phyloP scores from a whole-genome alignment of 225 moss, liverwort and hornwort species.

The Asterella californica region DNA sequence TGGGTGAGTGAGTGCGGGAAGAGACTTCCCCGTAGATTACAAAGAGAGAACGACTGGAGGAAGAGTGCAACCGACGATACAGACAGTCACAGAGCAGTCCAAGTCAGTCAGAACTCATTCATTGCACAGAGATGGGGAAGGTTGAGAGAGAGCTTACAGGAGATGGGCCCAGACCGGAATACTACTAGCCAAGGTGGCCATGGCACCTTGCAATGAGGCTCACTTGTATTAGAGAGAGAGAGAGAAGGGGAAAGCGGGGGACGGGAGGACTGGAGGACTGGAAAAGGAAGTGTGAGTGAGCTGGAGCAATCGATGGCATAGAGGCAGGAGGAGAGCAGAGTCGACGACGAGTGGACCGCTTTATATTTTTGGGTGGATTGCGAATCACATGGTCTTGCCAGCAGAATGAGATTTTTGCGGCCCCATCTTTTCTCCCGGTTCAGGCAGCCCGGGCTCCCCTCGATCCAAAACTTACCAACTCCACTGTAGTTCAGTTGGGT shows the following conservation, averaged over 20 bases:
- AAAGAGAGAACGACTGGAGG: not conserved
- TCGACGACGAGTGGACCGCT: not conserved
- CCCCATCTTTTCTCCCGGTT: not conserved
- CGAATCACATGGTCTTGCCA: constrained; percentile 29
- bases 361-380: constrained; percentile 29
- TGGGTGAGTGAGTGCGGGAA: not conserved
- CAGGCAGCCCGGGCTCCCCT: constrained; percentile 5
- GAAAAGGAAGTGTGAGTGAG: constrained; percentile 7
- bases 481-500: not conserved
- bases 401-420: constrained; percentile 23
- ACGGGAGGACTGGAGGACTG: no score
- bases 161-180: constrained; percentile 50
- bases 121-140: not conserved
- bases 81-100: not conserved
- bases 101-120: constrained; percentile 6
- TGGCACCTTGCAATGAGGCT: constrained; percentile 18
- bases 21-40: not conserved
- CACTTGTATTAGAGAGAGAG: constrained; percentile 1
- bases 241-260: not conserved
- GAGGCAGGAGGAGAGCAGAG: constrained; percentile 10
- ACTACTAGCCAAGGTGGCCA: constrained; percentile 42
- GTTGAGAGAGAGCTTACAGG: constrained; percentile 37
- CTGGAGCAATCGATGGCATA: constrained; percentile 2
- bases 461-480: constrained; percentile 10
- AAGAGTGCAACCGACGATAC: not conserved